phyloP scores from a whole-genome alignment of 257 asterid genomes.

The Lycium ferocissimum region DNA sequence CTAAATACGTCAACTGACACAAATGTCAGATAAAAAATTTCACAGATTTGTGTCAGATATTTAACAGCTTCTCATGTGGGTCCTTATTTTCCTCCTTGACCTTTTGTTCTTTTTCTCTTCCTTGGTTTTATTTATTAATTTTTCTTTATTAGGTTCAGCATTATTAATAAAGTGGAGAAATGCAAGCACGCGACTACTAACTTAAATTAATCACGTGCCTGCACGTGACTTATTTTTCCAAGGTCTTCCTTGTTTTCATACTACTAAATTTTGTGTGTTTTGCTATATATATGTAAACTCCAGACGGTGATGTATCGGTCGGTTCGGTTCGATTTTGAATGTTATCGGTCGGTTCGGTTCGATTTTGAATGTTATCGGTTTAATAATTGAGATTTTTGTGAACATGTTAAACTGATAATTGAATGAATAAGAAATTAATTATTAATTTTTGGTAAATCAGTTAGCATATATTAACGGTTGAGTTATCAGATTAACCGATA shows the following conservation, averaged over 20 bases:
- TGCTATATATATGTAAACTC: no score
- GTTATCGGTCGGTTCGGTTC: no score
- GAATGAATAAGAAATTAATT: no score
- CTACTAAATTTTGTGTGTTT: no score
- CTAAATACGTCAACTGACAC: neutral
- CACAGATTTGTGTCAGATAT: neutral
- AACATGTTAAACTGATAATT: no score
- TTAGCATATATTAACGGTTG: no score
- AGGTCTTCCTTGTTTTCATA: neutral
- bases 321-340: no score
- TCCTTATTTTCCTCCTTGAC: conserved; percentile 10
- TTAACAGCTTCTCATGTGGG: conserved; percentile 37
- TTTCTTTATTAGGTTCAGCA: neutral
- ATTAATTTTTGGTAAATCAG: no score
- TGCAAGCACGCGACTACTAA: conserved; percentile 36
- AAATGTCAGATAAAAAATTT: neutral
- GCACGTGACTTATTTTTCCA: conserved; percentile 41
- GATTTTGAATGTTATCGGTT: no score
- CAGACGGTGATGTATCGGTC: no score
- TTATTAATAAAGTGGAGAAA: conserved; percentile 31
- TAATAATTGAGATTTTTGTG: no score
- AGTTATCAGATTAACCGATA: no score
- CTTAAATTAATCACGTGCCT: conserved; percentile 41
- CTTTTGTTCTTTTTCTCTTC: neutral
- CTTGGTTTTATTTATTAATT: neutral